phyloP scores from a whole-genome alignment of 2,329 filamentous ascomycete species.

The Phialophora expanda region DNA sequence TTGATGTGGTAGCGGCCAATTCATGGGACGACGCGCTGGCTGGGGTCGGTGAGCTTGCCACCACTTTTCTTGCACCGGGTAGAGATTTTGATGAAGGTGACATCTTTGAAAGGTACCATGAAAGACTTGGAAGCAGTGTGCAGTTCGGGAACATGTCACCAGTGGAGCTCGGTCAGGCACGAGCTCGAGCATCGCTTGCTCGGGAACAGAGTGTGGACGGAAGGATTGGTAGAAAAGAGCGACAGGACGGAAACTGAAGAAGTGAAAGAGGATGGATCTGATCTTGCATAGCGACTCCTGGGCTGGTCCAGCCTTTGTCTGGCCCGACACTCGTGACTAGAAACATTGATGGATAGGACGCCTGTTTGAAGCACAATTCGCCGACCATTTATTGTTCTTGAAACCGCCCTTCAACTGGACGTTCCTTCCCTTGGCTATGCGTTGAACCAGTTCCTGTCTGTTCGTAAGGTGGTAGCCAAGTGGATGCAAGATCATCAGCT shows the following conservation, averaged over 20 bases:
- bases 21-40: slow-evolving; percentile 16
- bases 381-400: neutral
- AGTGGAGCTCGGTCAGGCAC: slow-evolving; percentile 29
- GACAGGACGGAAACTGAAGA: neutral
- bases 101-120: slow-evolving; percentile 23
- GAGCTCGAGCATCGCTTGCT: slow-evolving; percentile 20
- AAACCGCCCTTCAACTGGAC: neutral
- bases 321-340: neutral
- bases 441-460: neutral
- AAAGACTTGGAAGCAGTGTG: slow-evolving; percentile 18
- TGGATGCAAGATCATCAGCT: too few species aligned
- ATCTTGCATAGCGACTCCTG: neutral
- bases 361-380: neutral
- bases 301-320: neutral
- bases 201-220: slow-evolving; percentile 17
- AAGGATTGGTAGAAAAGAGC: neutral
- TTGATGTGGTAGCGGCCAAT: slow-evolving; percentile 25
- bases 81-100: neutral
- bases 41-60: neutral
- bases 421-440: neutral
- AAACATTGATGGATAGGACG: neutral
- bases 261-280: neutral
- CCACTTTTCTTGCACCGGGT: slow-evolving; percentile 6
- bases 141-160: slow-evolving; percentile 32
- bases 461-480: neutral